Percentiles rank a stretch among this genome's conserved stretches.
phyloP scores from a whole-genome alignment of 768 basidiomycete species.

The Serendipita vermifera region DNA sequence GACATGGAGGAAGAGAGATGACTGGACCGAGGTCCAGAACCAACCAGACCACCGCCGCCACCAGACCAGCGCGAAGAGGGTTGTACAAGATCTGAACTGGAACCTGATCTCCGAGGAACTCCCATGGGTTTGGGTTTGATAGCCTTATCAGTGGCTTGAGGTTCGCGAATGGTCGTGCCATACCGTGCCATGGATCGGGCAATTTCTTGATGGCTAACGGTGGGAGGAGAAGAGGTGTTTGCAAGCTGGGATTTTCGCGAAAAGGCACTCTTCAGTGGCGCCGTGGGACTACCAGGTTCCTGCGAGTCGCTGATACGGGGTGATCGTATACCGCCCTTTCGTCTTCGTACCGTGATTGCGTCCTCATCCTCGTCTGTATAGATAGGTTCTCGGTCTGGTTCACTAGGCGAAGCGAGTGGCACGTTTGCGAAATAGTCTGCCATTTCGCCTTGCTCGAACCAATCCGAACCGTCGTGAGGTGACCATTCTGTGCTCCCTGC shows the following conservation, averaged over 20 bases:
- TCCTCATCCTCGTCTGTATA: conserved; percentile 8
- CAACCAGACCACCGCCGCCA: neutral
- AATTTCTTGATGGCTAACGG: neutral
- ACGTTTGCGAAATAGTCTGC: neutral
- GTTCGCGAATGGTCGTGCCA: too few species aligned
- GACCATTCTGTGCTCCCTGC: neutral
- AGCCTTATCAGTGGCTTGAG: too few species aligned
- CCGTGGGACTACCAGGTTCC: too few species aligned
- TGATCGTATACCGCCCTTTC: neutral
- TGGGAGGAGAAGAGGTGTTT: too few species aligned
- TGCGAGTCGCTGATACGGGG: neutral
- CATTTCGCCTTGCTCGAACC: neutral
- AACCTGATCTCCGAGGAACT: too few species aligned
- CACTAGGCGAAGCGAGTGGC: neutral
- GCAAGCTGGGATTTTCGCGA: too few species aligned
- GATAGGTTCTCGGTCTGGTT: conserved; percentile 6
- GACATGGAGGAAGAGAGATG: neutral
- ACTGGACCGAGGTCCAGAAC: conserved; percentile 3
- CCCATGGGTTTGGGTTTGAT: too few species aligned
- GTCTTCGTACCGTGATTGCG: conserved; percentile 5
- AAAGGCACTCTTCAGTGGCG: too few species aligned
- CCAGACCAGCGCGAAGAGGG: neutral
- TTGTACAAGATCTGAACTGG: too few species aligned
- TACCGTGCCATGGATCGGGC: too few species aligned
- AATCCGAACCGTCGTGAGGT: neutral